Base-by-base conservation (phyloP, 2,329 filamentous ascomycete genomes). In the Neofusicoccum cordaticola region DNA sequence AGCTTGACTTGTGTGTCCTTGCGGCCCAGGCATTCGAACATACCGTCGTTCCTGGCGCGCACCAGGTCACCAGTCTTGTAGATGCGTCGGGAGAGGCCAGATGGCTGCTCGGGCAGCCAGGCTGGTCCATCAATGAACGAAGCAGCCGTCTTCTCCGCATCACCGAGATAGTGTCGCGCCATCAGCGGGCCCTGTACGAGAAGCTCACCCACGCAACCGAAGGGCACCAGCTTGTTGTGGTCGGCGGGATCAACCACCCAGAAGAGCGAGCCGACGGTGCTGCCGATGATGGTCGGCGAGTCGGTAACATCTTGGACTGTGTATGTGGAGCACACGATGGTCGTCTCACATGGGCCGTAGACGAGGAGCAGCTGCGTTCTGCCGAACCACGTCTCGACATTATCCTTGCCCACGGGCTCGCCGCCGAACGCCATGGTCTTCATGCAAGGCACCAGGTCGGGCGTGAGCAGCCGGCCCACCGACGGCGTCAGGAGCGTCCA, bases 401-500 rank as follows among this genome's bases (percentile, higher is more conserved):
- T 45, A 3, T 60, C 41, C 15, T 6, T 35, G 15, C 19, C 34
- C 52, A 75, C 63, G 42, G 80, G 79, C 65, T 84, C 82, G 17
- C 81, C 82, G 11, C 79, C 80, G 9, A 80, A 73, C 2, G 77
- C 72, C 53, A 85, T 69, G 0, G 75, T 76, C 61, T 76, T 80
- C 42, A 85, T 68, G 0, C 74, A 77, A 1, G 81, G 80, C 1
- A 85, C 77, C 12, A 74, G 75, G 42, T 76, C 72, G 0, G 80
- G 81, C 8, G 78, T 74, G 0, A 85, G 65, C 0, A 81, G 77
- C 19, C 78, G 76, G 0, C 85, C 84, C n/a, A 90, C 80, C 0
- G 85, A 80, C 1, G 86, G 84, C 0, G 88, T 89, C 68, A 87
- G 80, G 68, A 84, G 82, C 2, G 81, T 80, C 78, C 81, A 83